Evolutionary conservation across 2,329 filamentous ascomycete genomes (phyloP), one percentile per base, ranked within the genome.

Genomic region (Hypoxylon sp.): DNA sequence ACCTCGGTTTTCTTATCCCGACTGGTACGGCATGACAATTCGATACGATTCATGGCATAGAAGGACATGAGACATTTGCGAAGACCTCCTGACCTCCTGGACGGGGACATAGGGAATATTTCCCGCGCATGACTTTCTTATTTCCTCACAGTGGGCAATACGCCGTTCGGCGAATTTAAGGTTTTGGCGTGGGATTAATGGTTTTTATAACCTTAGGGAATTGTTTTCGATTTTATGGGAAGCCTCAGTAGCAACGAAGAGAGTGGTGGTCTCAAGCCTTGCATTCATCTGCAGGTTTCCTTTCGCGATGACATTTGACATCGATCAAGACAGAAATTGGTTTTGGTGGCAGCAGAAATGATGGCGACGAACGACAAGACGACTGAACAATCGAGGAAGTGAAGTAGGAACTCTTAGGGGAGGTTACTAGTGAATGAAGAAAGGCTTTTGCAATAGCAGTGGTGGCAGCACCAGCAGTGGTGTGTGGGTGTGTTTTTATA

Each of bases 21-120:
- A 67, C 64, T 69, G 60, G 64, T 62, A 65, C 58, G 64, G 59
- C 63, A 65, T 44, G 63, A 62, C 59, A 62, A 63, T 37, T 69
- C 64, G 64, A 68, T 65, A 70, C 56, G 68, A 72, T 67, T 70
- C 67, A 71, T 64, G 68, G 67, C 52, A 68, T 68, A 67, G 47
- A 62, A 59, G 69, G 67, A 71, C 52, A 67, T 57, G 68, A 67
- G 63, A 68, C 49, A 64, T 63, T 30, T 59, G 61, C 56, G 65
- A 50, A 48, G 54, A 57, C 62, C 39, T 44, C 6, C 47, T 67
- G 46, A 63, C 56, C 60, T 56, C 64, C 62, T 68, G 32, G 50
- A 67, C 46, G 50, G 66, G 41, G 48, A 41, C 56, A n/a, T 6
- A 22, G 32, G n/a, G n/a, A 24, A 47, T 43, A 26, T 54, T 58